Percentiles rank a stretch among this genome's conserved stretches.
These are phyloP conservation scores for Fusarium luffae DNA, from an alignment of 2,329 filamentous ascomycete species.

Conservation along the genomic window DNA sequence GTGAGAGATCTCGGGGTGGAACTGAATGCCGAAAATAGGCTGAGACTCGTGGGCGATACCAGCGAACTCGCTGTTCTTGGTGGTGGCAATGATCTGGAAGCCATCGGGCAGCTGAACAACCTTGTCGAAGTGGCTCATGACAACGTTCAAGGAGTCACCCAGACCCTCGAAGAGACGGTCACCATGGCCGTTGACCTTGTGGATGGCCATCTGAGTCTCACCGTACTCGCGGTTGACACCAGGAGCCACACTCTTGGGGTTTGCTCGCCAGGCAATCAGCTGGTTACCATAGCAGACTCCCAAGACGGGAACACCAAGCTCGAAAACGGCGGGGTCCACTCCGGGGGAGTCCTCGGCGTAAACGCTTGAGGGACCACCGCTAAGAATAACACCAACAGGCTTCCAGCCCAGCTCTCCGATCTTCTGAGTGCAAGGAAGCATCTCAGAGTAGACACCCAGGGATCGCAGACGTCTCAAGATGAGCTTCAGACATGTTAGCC, in stretches of 20 bases:
- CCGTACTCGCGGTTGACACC: slow-evolving; percentile 25
- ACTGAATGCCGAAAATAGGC: slow-evolving; percentile 85
- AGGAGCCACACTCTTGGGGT: slow-evolving; percentile 34
- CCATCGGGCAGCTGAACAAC: slow-evolving; percentile 75
- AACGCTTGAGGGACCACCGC: slow-evolving; percentile 72
- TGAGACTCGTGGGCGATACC: slow-evolving; percentile 78
- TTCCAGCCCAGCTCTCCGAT: slow-evolving; percentile 34
- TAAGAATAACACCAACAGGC: slow-evolving; percentile 81
- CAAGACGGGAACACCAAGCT: slow-evolving; percentile 47
- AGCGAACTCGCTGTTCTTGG: slow-evolving; percentile 80
- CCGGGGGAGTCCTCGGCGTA: slow-evolving; percentile 78
- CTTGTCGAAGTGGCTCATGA: slow-evolving; percentile 94
- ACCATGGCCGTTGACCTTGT: slow-evolving; percentile 69
- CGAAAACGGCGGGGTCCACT: slow-evolving; percentile 70
- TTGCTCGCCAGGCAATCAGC: slow-evolving; percentile 48
- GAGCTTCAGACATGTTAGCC: background rate
- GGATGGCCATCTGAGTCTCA: slow-evolving; percentile 61
- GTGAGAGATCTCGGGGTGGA: slow-evolving; percentile 81
- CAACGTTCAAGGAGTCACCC: slow-evolving; percentile 69
- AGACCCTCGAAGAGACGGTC: slow-evolving; percentile 83
- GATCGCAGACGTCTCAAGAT: slow-evolving; percentile 64
- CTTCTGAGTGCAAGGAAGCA: slow-evolving; percentile 47
- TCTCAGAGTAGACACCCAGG: slow-evolving; percentile 80
- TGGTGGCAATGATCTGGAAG: slow-evolving; percentile 80
- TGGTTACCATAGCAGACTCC: slow-evolving; percentile 45